Conservation (phyloP, 2,329 filamentous ascomycete species). For the Colletotrichum navitas region DNA sequence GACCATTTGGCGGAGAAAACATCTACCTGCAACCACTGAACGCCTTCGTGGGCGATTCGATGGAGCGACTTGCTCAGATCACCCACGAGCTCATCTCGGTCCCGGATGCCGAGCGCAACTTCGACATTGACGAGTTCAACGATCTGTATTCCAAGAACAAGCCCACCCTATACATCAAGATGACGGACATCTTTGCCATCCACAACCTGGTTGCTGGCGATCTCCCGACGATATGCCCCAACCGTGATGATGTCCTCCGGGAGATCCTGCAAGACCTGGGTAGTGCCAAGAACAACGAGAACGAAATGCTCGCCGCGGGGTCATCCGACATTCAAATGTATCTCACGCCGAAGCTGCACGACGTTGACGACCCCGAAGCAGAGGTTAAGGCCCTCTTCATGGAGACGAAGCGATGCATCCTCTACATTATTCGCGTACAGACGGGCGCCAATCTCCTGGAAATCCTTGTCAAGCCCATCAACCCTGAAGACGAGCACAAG, state of each 20-base stretch:
- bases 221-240: conserved; percentile 80
- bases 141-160: conserved; percentile 97
- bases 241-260: conserved; percentile 86
- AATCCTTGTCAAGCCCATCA: conserved; percentile 91
- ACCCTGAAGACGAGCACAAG: conserved; percentile 86
- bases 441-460: conserved; percentile 93
- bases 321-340: conserved; percentile 93
- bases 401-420: conserved; percentile 96
- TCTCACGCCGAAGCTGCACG: conserved; percentile 88
- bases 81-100: conserved; percentile 85
- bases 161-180: conserved; percentile 99
- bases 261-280: conserved; percentile 95
- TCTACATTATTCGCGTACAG: conserved; percentile 98
- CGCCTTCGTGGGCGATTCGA: conserved; percentile 87
- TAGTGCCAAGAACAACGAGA: conserved; percentile 96
- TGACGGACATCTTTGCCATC: conserved; percentile 96
- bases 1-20: conserved; percentile 93
- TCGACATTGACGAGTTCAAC: conserved; percentile 99
- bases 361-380: conserved; percentile 92
- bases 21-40: conserved; percentile 96
- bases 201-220: conserved; percentile 89
- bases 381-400: conserved; percentile 94
- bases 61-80: conserved; percentile 82
- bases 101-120: conserved; percentile 88
- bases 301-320: conserved; percentile 87